Percentiles rank a stretch among this genome's conserved stretches.
phyloP scores from a whole-genome alignment of 257 asterid genomes.

The Lithospermum erythrorhizon region DNA sequence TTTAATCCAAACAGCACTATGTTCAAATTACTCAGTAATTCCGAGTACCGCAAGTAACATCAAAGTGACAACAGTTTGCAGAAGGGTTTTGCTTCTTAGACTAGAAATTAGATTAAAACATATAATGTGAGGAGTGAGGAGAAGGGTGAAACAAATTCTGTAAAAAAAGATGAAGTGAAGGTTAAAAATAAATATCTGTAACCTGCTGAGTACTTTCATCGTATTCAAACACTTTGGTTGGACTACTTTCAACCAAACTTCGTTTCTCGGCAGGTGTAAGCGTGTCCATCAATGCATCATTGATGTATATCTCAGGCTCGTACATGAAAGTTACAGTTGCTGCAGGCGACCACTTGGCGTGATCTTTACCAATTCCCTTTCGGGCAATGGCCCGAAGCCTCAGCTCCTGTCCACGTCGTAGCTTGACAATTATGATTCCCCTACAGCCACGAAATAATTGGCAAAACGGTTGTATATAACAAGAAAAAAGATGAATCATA shows the following conservation, averaged over 20 bases:
- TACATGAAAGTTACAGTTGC: constrained; percentile 98
- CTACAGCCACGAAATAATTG: constrained; percentile 19
- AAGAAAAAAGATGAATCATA: too few relatives aligned
- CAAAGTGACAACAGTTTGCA: background rate
- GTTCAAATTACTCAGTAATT: too few relatives aligned
- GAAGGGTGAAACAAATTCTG: too few relatives aligned
- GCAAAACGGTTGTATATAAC: too few relatives aligned
- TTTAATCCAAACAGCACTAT: background rate
- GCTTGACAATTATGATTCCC: constrained; percentile 96
- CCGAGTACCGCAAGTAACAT: too few relatives aligned
- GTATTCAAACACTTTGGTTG: constrained; percentile 80
- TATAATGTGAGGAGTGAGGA: too few relatives aligned
- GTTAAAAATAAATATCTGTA: constrained; percentile 6
- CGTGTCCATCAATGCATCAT: constrained; percentile 83
- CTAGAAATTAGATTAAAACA: too few relatives aligned
- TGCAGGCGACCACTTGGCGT: constrained; percentile 99
- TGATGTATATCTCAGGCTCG: constrained; percentile 83
- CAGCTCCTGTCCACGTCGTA: constrained; percentile 94
- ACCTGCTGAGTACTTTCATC: constrained; percentile 63
- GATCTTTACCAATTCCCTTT: constrained; percentile 98
- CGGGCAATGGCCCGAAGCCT: constrained; percentile 90
- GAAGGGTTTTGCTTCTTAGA: background rate
- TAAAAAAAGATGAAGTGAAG: too few relatives aligned
- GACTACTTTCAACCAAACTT: constrained; percentile 83
- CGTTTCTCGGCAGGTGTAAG: constrained; percentile 48